Base-by-base conservation (phyloP, 2,329 filamentous ascomycete genomes). In the Neodidymelliopsis sp. region DNA sequence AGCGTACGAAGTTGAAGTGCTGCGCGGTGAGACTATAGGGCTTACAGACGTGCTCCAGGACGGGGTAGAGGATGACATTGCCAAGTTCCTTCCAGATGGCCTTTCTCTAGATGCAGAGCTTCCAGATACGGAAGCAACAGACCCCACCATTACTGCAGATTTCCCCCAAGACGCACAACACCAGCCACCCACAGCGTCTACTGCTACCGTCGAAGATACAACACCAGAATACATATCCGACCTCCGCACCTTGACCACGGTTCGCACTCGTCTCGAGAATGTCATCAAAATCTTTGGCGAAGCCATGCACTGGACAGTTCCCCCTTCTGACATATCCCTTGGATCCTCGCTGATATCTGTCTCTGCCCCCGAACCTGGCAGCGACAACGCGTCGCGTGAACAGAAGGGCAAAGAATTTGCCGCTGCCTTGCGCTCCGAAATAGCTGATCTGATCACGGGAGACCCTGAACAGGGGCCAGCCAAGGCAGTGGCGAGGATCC, bases 251-350 rank as follows among this genome's bases (percentile, higher is more conserved):
- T 80, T 99, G 27, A 90, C 88, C 3, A 82, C 88, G 30, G 91
- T 97, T 20, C 89, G 92, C 39, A 77, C 84, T 2, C 88, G 91
- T n/a, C 81, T 99, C 12, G 92, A 97, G 57, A 83, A 86, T 1
- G 92, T 97, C 18, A 91, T 97, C 65, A 89, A 90, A 71, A 88
- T 87, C 1, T 99, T 99, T 71, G 93, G 92, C 29, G 88, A 95
- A 62, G 93, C 94, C 23, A 96, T 97, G 90, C 88, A 95, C 62
- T 97, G 96, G 81, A 88, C 90, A 1, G 85, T 97, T 38, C 90
- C 93, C 1, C 92, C 93, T 0, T 95, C 90, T 0, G 91, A 96
- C 67, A 75, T 92, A 10, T 93, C 89, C 0, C 84, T 95, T 47
- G 84, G 87, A 34, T 93, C 90, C 1, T 91, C 89, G 0, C 91